These are phyloP conservation scores for Gardenia jasminoides DNA, from an alignment of 257 asterid genomes.

Conservation along the genomic window DNA sequence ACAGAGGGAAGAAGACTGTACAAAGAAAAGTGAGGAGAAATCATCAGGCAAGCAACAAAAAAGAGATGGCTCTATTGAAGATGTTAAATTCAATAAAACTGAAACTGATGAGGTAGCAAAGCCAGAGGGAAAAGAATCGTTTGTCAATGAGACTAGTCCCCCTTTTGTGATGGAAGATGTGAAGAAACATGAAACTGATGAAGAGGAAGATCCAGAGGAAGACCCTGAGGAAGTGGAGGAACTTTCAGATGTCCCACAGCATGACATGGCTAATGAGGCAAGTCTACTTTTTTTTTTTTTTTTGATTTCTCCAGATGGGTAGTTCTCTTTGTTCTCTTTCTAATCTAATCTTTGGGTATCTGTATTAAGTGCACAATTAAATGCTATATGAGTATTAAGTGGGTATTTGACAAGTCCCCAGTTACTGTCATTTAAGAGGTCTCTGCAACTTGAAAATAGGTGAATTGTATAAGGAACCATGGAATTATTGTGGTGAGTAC, in stretches of 20 bases:
- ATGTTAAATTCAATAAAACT: conserved; percentile 26
- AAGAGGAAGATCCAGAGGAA: conserved; percentile 64
- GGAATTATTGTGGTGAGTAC: not conserved
- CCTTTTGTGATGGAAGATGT: conserved; percentile 33
- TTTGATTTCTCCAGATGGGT: not conserved
- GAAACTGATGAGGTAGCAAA: conserved; percentile 20
- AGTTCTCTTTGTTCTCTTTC: not conserved
- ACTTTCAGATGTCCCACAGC: conserved; percentile 47
- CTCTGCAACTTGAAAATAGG: not conserved
- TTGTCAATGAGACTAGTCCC: conserved; percentile 39
- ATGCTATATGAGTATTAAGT: too few species aligned
- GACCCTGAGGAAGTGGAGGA: conserved; percentile 53
- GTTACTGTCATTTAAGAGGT: not conserved
- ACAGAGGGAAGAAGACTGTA: conserved; percentile 53
- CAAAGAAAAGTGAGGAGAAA: conserved; percentile 47
- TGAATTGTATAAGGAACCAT: not conserved
- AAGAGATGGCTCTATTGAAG: conserved; percentile 36
- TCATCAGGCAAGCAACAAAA: conserved; percentile 55
- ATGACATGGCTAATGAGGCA: conserved; percentile 46
- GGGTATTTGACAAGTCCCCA: too few species aligned
- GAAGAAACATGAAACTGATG: conserved; percentile 31
- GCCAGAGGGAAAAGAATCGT: conserved; percentile 25
- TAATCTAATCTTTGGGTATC: not conserved
- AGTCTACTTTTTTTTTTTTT: conserved; percentile 23
- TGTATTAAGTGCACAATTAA: not conserved